Conservation (phyloP, 2,329 filamentous ascomycete genomes). For the Arachnomyces sp. region DNA sequence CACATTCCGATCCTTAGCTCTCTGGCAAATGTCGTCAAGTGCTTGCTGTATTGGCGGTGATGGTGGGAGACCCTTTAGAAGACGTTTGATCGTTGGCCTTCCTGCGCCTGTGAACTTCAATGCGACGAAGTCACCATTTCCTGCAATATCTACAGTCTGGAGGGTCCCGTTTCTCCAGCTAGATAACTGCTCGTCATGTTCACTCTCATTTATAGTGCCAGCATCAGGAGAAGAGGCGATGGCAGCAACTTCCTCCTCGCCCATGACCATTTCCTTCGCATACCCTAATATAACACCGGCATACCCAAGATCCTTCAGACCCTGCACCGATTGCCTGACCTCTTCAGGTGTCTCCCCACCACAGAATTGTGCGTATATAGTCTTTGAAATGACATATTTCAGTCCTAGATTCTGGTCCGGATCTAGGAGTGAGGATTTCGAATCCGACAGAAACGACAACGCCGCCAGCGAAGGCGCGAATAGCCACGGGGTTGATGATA, state of each 20-base stretch:
- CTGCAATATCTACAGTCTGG: constrained; percentile 52
- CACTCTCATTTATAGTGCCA: neutral
- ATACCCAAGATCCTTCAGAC: constrained; percentile 68
- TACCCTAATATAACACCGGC: constrained; percentile 79
- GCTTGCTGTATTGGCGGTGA: constrained; percentile 57
- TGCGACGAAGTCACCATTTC: constrained; percentile 54
- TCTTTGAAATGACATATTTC: constrained; percentile 64
- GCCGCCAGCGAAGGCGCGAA: constrained; percentile 62
- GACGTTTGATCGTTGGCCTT: constrained; percentile 60
- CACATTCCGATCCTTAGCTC: constrained; percentile 61
- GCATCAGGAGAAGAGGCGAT: constrained; percentile 1
- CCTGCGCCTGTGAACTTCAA: constrained; percentile 79
- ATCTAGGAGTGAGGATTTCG: constrained; percentile 58
- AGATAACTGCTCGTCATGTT: constrained; percentile 23
- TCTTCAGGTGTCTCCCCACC: constrained; percentile 67
- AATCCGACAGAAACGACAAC: constrained; percentile 63
- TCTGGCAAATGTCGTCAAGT: constrained; percentile 67
- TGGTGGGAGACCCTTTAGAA: constrained; percentile 57
- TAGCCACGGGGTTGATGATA: constrained; percentile 30
- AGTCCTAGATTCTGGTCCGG: constrained; percentile 70
- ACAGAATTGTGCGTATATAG: constrained; percentile 88
- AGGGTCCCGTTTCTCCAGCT: constrained; percentile 68
- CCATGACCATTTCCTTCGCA: constrained; percentile 69
- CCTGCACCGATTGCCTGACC: constrained; percentile 56
- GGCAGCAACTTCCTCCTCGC: constrained; percentile 34